These are phyloP conservation scores for Poa annua DNA, from an alignment of 176 grass and related monocot genomes.

Conservation along the genomic window DNA sequence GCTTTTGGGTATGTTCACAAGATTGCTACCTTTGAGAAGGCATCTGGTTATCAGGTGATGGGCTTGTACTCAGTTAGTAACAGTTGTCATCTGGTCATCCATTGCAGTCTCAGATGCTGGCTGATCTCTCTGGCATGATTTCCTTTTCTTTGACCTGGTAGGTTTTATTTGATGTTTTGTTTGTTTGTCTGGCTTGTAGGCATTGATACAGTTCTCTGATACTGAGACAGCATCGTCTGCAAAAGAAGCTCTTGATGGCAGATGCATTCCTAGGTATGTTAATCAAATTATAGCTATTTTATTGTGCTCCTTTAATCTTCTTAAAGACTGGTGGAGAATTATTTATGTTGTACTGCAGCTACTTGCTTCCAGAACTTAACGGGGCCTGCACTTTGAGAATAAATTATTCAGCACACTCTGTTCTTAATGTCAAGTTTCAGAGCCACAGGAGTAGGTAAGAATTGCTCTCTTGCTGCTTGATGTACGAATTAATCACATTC, in stretches of 20 bases:
- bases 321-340: conserved; percentile 10
- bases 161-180: conserved; percentile 37
- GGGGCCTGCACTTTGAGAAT: conserved; percentile 77
- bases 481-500: not conserved
- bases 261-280: conserved; percentile 92
- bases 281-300: conserved; percentile 28
- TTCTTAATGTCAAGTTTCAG: conserved; percentile 97
- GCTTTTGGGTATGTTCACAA: conserved; percentile 99
- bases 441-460: conserved; percentile 89
- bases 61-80: conserved; percentile 20
- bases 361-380: conserved; percentile 87
- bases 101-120: not conserved
- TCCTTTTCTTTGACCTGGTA: conserved; percentile 20
- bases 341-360: conserved; percentile 59
- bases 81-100: not conserved
- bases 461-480: conserved; percentile 12
- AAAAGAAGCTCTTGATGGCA: conserved; percentile 87
- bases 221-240: conserved; percentile 73
- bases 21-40: conserved; percentile 97
- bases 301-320: conserved; percentile 13
- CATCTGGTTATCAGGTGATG: conserved; percentile 90
- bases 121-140: conserved; percentile 16
- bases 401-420: conserved; percentile 90
- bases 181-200: conserved; percentile 54
- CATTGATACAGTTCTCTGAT: conserved; percentile 93